Evolutionary conservation across 1,284 basidiomycete genomes (phyloP).

Genomic region (Ustilago cynodontis): DNA sequence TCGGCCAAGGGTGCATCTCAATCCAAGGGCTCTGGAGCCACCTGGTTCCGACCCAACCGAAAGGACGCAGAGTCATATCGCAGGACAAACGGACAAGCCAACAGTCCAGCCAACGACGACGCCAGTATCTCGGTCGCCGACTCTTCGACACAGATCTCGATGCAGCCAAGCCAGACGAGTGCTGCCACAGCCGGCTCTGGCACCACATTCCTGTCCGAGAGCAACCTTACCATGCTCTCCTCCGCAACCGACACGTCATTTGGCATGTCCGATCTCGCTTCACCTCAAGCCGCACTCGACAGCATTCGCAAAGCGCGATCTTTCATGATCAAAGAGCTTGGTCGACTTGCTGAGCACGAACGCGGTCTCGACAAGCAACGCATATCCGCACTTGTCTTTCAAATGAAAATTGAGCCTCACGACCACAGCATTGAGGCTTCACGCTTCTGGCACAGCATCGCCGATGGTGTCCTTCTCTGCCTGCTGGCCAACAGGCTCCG

Average conservation of each 20-base stretch:
- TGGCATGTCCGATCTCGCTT: slow-evolving; percentile 45
- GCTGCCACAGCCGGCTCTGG: slow-evolving; percentile 34
- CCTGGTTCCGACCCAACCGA: slow-evolving; percentile 34
- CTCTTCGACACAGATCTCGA: slow-evolving; percentile 20
- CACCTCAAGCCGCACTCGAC: slow-evolving; percentile 46
- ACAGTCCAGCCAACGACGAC: slow-evolving; percentile 3
- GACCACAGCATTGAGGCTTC: slow-evolving; percentile 34
- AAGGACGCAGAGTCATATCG: slow-evolving; percentile 17
- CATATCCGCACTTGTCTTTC: slow-evolving; percentile 36
- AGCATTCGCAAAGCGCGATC: slow-evolving; percentile 51
- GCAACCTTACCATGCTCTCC: slow-evolving; percentile 28
- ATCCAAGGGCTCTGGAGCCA: slow-evolving; percentile 12
- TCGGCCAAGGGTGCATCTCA: slow-evolving; percentile 16
- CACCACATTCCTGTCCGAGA: slow-evolving; percentile 37
- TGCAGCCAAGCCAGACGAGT: slow-evolving; percentile 38
- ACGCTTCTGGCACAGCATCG: slow-evolving; percentile 54
- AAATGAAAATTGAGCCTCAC: slow-evolving; percentile 24
- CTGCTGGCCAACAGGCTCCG: slow-evolving; percentile 51
- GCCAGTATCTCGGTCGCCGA: slow-evolving; percentile 8
- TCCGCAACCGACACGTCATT: slow-evolving; percentile 35
- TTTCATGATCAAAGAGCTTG: slow-evolving; percentile 51
- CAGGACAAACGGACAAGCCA: slow-evolving; percentile 2
- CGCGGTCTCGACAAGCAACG: slow-evolving; percentile 34
- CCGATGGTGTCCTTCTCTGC: slow-evolving; percentile 60
- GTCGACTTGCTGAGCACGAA: slow-evolving; percentile 23